Conservation (phyloP, 2,329 filamentous ascomycete species). For the Talaromyces pinophilus region DNA sequence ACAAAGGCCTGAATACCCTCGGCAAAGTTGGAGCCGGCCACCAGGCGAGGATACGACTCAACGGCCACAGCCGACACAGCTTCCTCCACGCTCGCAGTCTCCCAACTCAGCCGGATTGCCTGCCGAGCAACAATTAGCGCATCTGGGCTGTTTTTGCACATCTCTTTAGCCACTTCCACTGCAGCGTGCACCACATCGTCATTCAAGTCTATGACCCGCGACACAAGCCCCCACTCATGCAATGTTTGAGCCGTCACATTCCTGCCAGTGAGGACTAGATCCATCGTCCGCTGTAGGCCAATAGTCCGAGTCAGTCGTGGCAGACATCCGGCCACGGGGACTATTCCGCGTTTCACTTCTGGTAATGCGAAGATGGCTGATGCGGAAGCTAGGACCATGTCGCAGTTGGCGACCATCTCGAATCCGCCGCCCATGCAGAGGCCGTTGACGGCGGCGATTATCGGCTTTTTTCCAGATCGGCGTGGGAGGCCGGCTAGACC, state of each 20-base stretch:
- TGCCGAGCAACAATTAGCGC: slow-evolving; percentile 67
- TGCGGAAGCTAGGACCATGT: slow-evolving; percentile 59
- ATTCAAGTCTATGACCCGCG: slow-evolving; percentile 56
- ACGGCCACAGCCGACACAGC: slow-evolving; percentile 58
- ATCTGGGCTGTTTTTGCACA: slow-evolving; percentile 68
- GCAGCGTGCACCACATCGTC: slow-evolving; percentile 49
- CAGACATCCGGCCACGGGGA: slow-evolving; percentile 69
- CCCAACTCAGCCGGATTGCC: slow-evolving; percentile 68
- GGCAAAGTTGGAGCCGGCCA: slow-evolving; percentile 65
- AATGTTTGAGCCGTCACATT: slow-evolving; percentile 62
- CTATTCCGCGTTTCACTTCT: slow-evolving; percentile 70
- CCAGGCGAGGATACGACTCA: slow-evolving; percentile 58
- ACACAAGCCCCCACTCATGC: slow-evolving; percentile 68
- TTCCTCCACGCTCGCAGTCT: slow-evolving; percentile 60
- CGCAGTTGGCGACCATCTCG: slow-evolving; percentile 73
- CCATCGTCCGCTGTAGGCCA: slow-evolving; percentile 68
- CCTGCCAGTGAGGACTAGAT: slow-evolving; percentile 68
- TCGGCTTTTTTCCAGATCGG: slow-evolving; percentile 68
- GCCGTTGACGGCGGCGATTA: slow-evolving; percentile 76
- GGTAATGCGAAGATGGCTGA: slow-evolving; percentile 67
- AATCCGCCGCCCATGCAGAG: slow-evolving; percentile 73
- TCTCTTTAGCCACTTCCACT: slow-evolving; percentile 57
- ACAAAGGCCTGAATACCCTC: slow-evolving; percentile 73
- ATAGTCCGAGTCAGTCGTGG: slow-evolving; percentile 66
- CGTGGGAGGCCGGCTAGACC: slow-evolving; percentile 53